Evolutionary conservation across 805 yeast species (phyloP).

Genomic region (Yamadazyma nakazawae): DNA sequence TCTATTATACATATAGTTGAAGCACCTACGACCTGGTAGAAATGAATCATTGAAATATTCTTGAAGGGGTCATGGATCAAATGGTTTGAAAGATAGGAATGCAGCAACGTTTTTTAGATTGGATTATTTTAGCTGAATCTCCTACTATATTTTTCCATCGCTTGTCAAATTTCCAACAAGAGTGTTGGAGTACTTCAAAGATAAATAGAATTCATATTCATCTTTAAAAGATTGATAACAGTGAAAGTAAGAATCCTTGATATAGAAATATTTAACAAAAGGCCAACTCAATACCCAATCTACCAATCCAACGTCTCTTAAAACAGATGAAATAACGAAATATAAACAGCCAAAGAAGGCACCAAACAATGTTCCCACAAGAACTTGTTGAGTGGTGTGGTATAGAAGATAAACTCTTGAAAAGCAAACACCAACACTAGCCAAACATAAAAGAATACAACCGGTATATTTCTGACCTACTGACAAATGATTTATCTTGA

Average conservation of each 20-base stretch:
- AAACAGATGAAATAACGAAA: slow-evolving; percentile 48
- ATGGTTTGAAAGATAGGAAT: neutral
- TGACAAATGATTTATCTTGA: slow-evolving; percentile 37
- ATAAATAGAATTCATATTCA: slow-evolving; percentile 34
- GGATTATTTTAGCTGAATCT: neutral
- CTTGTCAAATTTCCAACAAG: slow-evolving; percentile 5
- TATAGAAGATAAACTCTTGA: slow-evolving; percentile 78
- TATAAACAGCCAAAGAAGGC: slow-evolving; percentile 53
- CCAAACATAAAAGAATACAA: slow-evolving; percentile 20
- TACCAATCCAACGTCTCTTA: slow-evolving; percentile 66
- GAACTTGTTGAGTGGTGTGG: slow-evolving; percentile 71
- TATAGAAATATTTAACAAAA: slow-evolving; percentile 46
- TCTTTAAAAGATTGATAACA: slow-evolving; percentile 45
- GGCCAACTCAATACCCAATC: slow-evolving; percentile 61
- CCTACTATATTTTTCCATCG: slow-evolving; percentile 7
- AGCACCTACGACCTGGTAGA: neutral
- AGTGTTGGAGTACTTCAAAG: slow-evolving; percentile 7
- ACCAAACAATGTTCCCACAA: slow-evolving; percentile 70
- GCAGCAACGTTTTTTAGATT: neutral
- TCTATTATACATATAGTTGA: slow-evolving; percentile 1
- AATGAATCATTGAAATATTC: neutral
- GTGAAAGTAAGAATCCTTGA: slow-evolving; percentile 60
- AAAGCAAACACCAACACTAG: slow-evolving; percentile 48
- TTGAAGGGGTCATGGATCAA: neutral
- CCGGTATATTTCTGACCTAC: slow-evolving; percentile 25